phyloP scores from a whole-genome alignment of 2,329 filamentous ascomycete species.

The Neonectria hederae region DNA sequence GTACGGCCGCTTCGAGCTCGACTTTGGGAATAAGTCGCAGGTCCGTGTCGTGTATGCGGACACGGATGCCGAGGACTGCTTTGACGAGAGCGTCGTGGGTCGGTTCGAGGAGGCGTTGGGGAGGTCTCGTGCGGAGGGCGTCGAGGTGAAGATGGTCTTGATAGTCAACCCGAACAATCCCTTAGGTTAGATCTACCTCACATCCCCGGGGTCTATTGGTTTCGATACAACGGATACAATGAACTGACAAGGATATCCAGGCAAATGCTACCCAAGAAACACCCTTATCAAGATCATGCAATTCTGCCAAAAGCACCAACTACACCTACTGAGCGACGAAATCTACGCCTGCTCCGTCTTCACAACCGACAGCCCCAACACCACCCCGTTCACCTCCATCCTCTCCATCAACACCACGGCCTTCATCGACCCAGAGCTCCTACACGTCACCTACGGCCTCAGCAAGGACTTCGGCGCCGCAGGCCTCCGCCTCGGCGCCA shows the following conservation, averaged over 20 bases:
- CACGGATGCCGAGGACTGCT: constrained; percentile 53
- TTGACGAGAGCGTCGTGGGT: constrained; percentile 54
- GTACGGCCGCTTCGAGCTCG: constrained; percentile 61
- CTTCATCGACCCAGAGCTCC: constrained; percentile 56
- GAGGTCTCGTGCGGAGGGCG: constrained; percentile 46
- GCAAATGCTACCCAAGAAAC: constrained; percentile 55
- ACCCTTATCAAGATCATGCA: constrained; percentile 55
- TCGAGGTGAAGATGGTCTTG: constrained; percentile 56
- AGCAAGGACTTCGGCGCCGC: constrained; percentile 63
- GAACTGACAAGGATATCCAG: constrained; percentile 33
- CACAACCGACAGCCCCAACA: constrained; percentile 44
- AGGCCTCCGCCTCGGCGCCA: constrained; percentile 59
- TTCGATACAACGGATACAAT: not conserved
- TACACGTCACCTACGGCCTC: constrained; percentile 61
- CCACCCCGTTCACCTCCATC: constrained; percentile 56
- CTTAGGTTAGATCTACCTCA: constrained; percentile 47
- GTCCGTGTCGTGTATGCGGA: constrained; percentile 57
- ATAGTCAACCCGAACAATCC: constrained; percentile 65
- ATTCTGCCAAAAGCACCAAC: constrained; percentile 58
- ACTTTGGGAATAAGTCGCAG: constrained; percentile 55
- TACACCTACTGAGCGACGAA: constrained; percentile 68
- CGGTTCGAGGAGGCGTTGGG: constrained; percentile 57
- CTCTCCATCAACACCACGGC: constrained; percentile 55
- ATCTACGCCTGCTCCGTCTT: constrained; percentile 65
- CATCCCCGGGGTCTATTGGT: too few relatives aligned